These are phyloP conservation scores for Hypoxylon rubiginosum DNA, from an alignment of 2,329 filamentous ascomycete genomes.

Conservation along the genomic window DNA sequence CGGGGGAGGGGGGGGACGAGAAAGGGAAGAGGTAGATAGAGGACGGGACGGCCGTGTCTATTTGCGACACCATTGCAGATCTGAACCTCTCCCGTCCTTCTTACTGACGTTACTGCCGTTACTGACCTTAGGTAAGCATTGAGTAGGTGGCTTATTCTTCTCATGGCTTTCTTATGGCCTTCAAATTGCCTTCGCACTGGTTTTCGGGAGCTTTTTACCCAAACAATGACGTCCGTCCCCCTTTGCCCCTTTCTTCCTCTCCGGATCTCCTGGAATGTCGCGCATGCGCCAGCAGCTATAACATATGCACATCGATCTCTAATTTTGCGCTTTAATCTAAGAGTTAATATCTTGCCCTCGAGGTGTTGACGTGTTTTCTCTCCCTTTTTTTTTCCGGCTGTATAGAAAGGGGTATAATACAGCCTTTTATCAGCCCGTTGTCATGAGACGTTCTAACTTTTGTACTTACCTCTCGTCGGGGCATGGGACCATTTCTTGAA, in stretches of 20 bases:
- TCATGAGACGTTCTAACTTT: background rate
- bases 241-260: constrained; percentile 10
- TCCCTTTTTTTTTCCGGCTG: background rate
- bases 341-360: background rate
- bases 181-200: background rate
- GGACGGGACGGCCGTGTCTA: constrained; percentile 13
- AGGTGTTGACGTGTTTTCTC: constrained; percentile 10
- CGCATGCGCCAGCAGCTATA: constrained; percentile 15
- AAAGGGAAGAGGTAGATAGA: background rate
- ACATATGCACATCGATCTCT: constrained; percentile 6
- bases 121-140: constrained; percentile 21
- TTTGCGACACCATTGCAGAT: constrained; percentile 27
- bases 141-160: constrained; percentile 15
- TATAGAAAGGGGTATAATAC: background rate
- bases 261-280: constrained; percentile 16
- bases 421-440: background rate
- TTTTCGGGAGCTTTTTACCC: background rate
- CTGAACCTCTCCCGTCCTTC: background rate
- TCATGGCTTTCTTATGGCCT: constrained; percentile 2
- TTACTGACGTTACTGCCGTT: background rate
- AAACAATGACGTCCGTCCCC: constrained; percentile 29
- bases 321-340: constrained; percentile 2
- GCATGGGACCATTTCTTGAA: background rate
- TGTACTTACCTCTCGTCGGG: background rate
- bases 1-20: background rate